Conservation (phyloP, 2,329 filamentous ascomycete species). For the Phialophora chinensis region DNA sequence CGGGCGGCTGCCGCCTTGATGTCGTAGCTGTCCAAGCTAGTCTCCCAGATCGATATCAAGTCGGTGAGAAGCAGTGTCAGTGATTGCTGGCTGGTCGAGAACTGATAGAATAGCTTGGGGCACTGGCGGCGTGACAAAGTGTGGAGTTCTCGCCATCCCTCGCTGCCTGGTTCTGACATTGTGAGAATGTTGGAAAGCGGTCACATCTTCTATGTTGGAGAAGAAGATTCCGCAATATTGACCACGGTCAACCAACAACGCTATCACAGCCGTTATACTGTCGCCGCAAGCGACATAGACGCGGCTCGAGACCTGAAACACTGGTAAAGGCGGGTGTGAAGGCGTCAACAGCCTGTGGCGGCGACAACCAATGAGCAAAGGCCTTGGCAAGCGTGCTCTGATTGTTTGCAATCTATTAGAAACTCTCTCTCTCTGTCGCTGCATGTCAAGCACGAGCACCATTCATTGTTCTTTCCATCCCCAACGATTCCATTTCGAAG, state of each 20-base stretch:
- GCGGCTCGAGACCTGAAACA: not conserved
- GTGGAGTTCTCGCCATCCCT: conserved; percentile 47
- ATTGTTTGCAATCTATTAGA: not conserved
- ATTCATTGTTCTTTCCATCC: not conserved
- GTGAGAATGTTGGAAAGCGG: not conserved
- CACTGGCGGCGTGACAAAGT: conserved; percentile 37
- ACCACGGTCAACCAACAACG: not conserved
- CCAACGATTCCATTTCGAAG: not conserved
- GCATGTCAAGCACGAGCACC: not conserved
- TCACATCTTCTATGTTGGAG: not conserved
- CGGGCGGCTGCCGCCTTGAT: conserved; percentile 58
- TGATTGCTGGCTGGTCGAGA: conserved; percentile 43
- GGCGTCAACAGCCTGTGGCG: not conserved
- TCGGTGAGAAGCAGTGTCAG: conserved; percentile 65
- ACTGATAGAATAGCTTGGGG: conserved; percentile 51
- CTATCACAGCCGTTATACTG: not conserved
- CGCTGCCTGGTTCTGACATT: conserved; percentile 41
- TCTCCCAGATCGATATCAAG: conserved; percentile 63
- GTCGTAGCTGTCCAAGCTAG: conserved; percentile 52
- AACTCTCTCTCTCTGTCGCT: too few species aligned
- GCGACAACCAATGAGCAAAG: not conserved
- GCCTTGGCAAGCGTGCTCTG: not conserved
- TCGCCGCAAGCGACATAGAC: not conserved
- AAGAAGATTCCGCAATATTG: not conserved
- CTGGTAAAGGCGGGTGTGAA: not conserved